Percentiles rank a stretch among this genome's conserved stretches.
phyloP scores from a whole-genome alignment of 164 flowering plant species.

The Piper longum region DNA sequence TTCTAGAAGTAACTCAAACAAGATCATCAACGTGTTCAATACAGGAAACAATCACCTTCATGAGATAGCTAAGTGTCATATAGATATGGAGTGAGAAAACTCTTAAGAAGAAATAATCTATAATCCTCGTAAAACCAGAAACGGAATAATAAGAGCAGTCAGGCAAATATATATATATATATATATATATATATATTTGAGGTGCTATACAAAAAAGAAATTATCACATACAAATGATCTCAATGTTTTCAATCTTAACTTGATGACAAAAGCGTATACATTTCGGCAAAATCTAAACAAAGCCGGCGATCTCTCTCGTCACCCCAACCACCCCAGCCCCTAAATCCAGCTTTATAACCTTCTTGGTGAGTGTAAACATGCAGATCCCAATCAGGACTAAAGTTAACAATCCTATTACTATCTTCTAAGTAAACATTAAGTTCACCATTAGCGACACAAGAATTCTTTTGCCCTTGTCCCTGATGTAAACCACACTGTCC shows the following conservation, averaged over 20 bases:
- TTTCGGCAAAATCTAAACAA: slow-evolving; percentile 60
- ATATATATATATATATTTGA: no score
- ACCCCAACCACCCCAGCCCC: slow-evolving; percentile 99
- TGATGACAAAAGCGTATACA: slow-evolving; percentile 26
- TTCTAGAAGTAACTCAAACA: no score
- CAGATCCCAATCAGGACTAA: slow-evolving; percentile 52
- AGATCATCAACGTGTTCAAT: no score
- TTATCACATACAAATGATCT: not conserved
- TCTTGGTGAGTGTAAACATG: slow-evolving; percentile 30
- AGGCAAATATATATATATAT: no score
- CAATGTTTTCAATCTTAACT: slow-evolving; percentile 5
- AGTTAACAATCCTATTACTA: slow-evolving; percentile 45
- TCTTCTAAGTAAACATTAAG: slow-evolving; percentile 41
- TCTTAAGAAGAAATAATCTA: no score
- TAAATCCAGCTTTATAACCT: slow-evolving; percentile 87
- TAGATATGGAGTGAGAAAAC: no score
- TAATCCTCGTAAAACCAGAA: no score
- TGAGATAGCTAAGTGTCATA: no score
- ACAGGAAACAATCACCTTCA: no score
- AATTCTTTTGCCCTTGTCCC: slow-evolving; percentile 43
- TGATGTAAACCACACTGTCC: slow-evolving; percentile 97
- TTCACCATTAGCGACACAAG: slow-evolving; percentile 62
- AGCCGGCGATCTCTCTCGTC: slow-evolving; percentile 65
- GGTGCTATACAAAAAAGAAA: no score
- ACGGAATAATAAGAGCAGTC: no score